Evolutionary conservation across 192 early-diverging fungal species (phyloP).

Genomic region (Rhizophagus prolifer): DNA sequence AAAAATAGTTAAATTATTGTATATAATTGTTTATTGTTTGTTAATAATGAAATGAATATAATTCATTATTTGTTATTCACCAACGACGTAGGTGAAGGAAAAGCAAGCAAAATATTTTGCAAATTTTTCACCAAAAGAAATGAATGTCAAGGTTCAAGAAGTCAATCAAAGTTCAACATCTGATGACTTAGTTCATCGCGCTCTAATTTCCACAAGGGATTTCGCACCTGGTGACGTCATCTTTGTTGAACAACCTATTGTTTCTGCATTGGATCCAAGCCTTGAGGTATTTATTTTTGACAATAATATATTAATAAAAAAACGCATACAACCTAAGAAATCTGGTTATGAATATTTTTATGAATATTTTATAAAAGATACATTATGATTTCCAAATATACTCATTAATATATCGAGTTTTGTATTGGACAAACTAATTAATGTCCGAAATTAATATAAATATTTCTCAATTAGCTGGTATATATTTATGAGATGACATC

Average conservation of each 20-base stretch:
- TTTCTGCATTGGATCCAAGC: slow-evolving; percentile 64
- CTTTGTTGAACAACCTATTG: slow-evolving; percentile 72
- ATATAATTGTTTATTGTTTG: no score
- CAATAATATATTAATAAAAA: no score
- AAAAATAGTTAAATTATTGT: no score
- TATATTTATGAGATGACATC: no score
- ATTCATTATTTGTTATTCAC: background rate
- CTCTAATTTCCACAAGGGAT: slow-evolving; percentile 68
- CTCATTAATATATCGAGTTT: no score
- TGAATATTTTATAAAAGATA: background rate
- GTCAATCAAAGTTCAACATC: slow-evolving; percentile 36
- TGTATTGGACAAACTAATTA: no score
- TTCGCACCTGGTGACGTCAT: slow-evolving; percentile 73
- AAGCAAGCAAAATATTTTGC: slow-evolving; percentile 79
- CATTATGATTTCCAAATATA: no score
- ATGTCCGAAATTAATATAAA: no score
- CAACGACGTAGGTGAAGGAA: slow-evolving; percentile 48
- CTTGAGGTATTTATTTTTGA: slow-evolving; percentile 50
- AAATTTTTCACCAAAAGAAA: slow-evolving; percentile 72
- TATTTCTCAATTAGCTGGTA: no score
- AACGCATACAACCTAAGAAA: background rate
- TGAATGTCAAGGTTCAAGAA: no score
- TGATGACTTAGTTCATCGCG: slow-evolving; percentile 62
- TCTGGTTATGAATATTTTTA: no score
- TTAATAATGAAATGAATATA: slow-evolving; percentile 13